Percentiles rank a stretch among this genome's conserved stretches.
phyloP scores from a whole-genome alignment of 2,329 filamentous ascomycete genomes.

The Aureobasidium sp. region DNA sequence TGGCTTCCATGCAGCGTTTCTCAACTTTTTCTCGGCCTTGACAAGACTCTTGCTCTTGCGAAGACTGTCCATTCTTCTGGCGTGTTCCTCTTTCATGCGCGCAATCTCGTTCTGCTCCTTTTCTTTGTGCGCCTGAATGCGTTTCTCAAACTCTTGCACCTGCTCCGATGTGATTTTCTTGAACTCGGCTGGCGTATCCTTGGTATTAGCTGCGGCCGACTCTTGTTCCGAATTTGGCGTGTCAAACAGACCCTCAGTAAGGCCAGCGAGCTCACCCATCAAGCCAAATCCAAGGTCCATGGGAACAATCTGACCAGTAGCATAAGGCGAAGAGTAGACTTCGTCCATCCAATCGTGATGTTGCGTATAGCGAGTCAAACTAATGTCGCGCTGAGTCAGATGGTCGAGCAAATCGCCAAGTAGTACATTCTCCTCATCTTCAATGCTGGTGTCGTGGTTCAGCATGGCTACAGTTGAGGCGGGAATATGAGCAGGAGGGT shows the following conservation, averaged over 20 bases:
- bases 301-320: conserved; percentile 75
- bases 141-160: conserved; percentile 74
- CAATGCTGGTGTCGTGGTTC: conserved; percentile 49
- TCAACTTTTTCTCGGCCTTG: conserved; percentile 68
- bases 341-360: conserved; percentile 99
- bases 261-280: conserved; percentile 65
- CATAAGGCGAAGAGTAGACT: conserved; percentile 83
- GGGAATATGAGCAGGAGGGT: conserved; percentile 35
- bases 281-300: conserved; percentile 78
- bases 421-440: conserved; percentile 85
- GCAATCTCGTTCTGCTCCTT: conserved; percentile 76
- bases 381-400: conserved; percentile 82
- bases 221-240: conserved; percentile 35
- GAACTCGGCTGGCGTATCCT: conserved; percentile 27
- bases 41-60: conserved; percentile 62
- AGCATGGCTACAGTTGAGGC: conserved; percentile 36
- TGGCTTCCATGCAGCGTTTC: conserved; percentile 54
- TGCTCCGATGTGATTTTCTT: conserved; percentile 63
- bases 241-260: conserved; percentile 83
- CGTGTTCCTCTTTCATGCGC: conserved; percentile 73
- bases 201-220: conserved; percentile 23
- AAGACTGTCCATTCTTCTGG: conserved; percentile 67
- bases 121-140: conserved; percentile 64
- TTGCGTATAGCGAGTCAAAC: conserved; percentile 77
- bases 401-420: conserved; percentile 85